Evolutionary conservation across 2,329 filamentous ascomycete genomes (phyloP), one percentile per base, ranked within the genome.

Genomic region (Trichoderma koningii): DNA sequence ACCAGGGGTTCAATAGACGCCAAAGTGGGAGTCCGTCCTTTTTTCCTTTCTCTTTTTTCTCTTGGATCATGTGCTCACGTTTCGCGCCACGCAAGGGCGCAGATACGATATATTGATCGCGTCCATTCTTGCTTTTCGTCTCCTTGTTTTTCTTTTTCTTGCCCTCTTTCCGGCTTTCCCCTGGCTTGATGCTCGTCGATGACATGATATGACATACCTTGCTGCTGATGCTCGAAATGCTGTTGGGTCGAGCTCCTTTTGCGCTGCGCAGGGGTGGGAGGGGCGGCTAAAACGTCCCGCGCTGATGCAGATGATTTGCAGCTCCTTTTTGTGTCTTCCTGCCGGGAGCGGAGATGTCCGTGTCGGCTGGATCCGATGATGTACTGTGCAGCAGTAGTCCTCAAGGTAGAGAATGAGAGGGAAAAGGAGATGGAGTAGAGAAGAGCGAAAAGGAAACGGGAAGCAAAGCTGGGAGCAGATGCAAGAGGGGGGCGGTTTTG

Each of bases 241-340:
- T n/a, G 30, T 34, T 34, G 30, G 30, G 30, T 34, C 23, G 28
- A 47, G 55, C 15, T 44, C 15, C 19, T 26, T 26, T 41, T 30
- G n/a, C 23, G 42, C 48, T 52, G 30, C 56, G 42, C 45, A 51
- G 56, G 56, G 30, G 30, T 10, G 30, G 30, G 28, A 9, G 7
- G 55, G 56, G 30, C 44, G 42, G 42, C 7, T 38, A 41, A 23
- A 47, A 23, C 7, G 30, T 41, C 51, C 47, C 47, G 57, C 41
- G 57, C 28, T 59, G 55, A 48, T 60, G 56, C 56, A 50, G 56
- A 60, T 23, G 56, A 60, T 34, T 50, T 34, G 55, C 30, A 34
- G 55, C 30, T 34, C 30, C 30, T 34, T 10, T 34, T 10, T 34
- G 9, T 10, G 1, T 10, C 30, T 34, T 10, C 30, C 30, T 57